phyloP scores from a whole-genome alignment of 345 rosid genomes.

The Corchorus olitorius region DNA sequence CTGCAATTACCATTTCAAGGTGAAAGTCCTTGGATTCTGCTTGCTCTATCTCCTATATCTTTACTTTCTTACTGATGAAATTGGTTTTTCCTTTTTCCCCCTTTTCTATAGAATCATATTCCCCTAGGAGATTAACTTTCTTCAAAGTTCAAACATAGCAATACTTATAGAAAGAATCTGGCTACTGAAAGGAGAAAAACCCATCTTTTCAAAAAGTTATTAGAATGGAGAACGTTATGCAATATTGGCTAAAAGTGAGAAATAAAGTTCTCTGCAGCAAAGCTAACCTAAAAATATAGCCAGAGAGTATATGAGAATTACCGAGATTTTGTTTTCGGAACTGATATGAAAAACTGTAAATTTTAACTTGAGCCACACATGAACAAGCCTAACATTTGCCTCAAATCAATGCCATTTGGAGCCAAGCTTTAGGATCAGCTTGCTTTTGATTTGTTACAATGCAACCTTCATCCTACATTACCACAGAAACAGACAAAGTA shows the following conservation, averaged over 20 bases:
- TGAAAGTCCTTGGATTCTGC: not conserved
- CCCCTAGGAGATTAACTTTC: not conserved
- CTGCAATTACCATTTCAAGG: not conserved
- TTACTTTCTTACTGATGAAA: not conserved
- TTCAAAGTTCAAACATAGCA: not conserved
- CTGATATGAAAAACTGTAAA: not conserved
- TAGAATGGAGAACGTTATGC: not conserved
- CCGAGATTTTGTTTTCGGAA: not conserved
- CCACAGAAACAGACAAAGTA: constrained; percentile 6
- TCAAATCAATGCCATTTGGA: constrained; percentile 12
- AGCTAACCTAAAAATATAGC: not conserved
- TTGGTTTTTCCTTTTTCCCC: not conserved
- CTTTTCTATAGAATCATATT: not conserved
- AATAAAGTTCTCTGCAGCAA: not conserved
- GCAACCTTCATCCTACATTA: constrained; percentile 7
- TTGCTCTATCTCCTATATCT: not conserved
- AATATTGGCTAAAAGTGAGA: not conserved
- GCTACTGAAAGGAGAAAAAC: not conserved
- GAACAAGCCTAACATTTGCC: constrained; percentile 11
- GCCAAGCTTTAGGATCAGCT: constrained; percentile 3
- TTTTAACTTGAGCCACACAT: not conserved
- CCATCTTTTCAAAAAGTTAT: not conserved
- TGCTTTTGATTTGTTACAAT: constrained; percentile 19
- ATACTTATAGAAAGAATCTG: not conserved
- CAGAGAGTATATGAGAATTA: not conserved